A percentile compares a stretch with the other conserved stretches of the same genome.
Evolutionary conservation across 108 stramenopile species (phyloP).

Genomic region (Seminavis robusta): DNA sequence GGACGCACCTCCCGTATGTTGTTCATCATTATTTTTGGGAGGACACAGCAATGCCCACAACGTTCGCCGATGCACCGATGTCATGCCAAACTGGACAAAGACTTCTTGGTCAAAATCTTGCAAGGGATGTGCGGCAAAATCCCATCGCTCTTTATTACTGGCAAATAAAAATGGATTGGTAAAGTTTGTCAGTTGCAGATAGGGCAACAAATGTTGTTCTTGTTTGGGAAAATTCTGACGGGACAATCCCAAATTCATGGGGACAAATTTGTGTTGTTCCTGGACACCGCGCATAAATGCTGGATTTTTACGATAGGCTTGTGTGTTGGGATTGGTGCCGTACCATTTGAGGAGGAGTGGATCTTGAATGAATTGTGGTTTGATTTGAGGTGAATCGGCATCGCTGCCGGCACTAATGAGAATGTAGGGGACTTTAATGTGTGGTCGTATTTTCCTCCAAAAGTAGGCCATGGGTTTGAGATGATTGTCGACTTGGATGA

Average conservation of each 20-base stretch:
- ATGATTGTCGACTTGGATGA: slow-evolving; percentile 7
- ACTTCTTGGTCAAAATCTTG: too few species aligned
- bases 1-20: neutral
- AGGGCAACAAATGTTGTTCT: neutral
- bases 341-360: slow-evolving; percentile 4
- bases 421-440: slow-evolving; percentile 5
- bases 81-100: neutral
- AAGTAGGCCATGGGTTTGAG: neutral
- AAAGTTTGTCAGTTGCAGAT: slow-evolving; percentile 5
- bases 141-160: neutral
- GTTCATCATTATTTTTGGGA: neutral
- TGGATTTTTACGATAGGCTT: too few species aligned
- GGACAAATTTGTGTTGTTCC: slow-evolving; percentile 6
- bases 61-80: too few species aligned
- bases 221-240: slow-evolving; percentile 3
- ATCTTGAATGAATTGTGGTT: too few species aligned
- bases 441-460: slow-evolving; percentile 1
- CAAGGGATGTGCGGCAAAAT: too few species aligned
- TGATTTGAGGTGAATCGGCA: neutral
- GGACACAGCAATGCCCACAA: neutral
- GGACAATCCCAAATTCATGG: slow-evolving; percentile 3
- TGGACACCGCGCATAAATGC: too few species aligned
- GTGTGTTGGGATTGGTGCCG: too few species aligned
- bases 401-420: slow-evolving; percentile 2
- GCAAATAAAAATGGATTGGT: slow-evolving; percentile 7